Conservation (phyloP, 2,329 filamentous ascomycete genomes). For the Lomentospora prolificans region DNA sequence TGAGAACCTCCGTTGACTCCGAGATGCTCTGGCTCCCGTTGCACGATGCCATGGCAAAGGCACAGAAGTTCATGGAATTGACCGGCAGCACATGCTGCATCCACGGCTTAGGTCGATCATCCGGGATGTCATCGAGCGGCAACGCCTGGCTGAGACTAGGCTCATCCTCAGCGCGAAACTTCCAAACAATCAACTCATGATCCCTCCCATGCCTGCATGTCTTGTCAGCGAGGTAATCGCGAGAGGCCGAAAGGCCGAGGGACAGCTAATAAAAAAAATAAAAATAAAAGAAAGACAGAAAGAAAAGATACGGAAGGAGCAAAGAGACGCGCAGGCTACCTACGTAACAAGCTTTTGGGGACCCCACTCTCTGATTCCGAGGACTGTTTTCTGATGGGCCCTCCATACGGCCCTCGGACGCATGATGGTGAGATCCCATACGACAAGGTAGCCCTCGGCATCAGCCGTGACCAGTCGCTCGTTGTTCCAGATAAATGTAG, state of each 20-base stretch:
- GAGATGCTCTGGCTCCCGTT: conserved; percentile 11
- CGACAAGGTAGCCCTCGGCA: conserved; percentile 76
- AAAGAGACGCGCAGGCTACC: conserved; percentile 22
- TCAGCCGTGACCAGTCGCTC: conserved; percentile 75
- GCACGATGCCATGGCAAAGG: conserved; percentile 43
- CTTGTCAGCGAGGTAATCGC: neutral
- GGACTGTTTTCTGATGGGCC: conserved; percentile 67
- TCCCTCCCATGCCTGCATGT: conserved; percentile 73
- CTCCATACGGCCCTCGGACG: conserved; percentile 77
- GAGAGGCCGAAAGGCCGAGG: neutral
- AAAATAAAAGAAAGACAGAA: neutral
- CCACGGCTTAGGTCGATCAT: conserved; percentile 59
- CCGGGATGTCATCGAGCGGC: conserved; percentile 54
- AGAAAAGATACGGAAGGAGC: neutral
- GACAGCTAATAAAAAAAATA: neutral
- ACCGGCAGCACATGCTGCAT: conserved; percentile 75
- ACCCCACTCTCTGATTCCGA: conserved; percentile 65
- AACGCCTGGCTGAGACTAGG: conserved; percentile 53
- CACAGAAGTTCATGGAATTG: conserved; percentile 92
- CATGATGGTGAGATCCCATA: conserved; percentile 79
- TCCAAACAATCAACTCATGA: conserved; percentile 79
- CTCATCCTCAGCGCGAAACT: conserved; percentile 53
- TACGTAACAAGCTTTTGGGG: conserved; percentile 74
- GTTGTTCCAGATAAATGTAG: conserved; percentile 64
- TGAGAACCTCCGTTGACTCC: conserved; percentile 38